Percentiles rank a stretch among this genome's conserved stretches.
These are phyloP conservation scores for Puccinia hordei DNA, from an alignment of 1,284 basidiomycete species.

Conservation along the genomic window DNA sequence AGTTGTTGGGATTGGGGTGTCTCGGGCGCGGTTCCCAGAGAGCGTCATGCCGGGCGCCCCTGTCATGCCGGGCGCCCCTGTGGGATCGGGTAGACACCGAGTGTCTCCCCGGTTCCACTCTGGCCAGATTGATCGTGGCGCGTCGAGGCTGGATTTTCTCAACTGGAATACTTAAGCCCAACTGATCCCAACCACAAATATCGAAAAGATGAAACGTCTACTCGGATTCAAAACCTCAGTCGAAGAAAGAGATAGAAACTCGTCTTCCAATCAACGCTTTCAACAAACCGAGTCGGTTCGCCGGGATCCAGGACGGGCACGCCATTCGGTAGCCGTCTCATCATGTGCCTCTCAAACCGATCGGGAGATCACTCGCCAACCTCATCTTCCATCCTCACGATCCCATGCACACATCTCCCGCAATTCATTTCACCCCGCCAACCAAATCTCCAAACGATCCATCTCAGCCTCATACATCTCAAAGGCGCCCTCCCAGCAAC, in stretches of 20 bases:
- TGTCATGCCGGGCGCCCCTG: too few species aligned
- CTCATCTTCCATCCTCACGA: conserved; percentile 14
- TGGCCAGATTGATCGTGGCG: too few species aligned
- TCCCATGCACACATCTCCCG: conserved; percentile 10
- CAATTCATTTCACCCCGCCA: not conserved
- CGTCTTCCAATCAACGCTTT: not conserved
- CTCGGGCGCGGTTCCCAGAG: not conserved
- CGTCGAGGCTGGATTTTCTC: too few species aligned
- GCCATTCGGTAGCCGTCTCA: conserved; percentile 41
- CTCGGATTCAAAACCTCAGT: not conserved
- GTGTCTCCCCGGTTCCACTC: too few species aligned
- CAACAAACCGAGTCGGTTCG: too few species aligned
- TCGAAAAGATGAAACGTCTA: not conserved
- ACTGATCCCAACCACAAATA: not conserved
- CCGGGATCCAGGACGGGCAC: conserved; percentile 3
- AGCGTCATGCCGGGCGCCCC: too few species aligned
- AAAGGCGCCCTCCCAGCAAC: not conserved
- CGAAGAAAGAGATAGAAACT: not conserved
- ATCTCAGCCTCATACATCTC: conserved; percentile 48
- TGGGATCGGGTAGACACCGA: too few species aligned
- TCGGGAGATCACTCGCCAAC: not conserved
- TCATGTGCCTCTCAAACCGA: not conserved
- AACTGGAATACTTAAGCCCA: too few species aligned
- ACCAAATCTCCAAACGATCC: conserved; percentile 21
- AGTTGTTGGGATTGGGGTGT: not conserved